Evolutionary conservation across 768 basidiomycete species (phyloP), one percentile per base, ranked within the genome.

Genomic region (Tylopilus vinaceipallidus): DNA sequence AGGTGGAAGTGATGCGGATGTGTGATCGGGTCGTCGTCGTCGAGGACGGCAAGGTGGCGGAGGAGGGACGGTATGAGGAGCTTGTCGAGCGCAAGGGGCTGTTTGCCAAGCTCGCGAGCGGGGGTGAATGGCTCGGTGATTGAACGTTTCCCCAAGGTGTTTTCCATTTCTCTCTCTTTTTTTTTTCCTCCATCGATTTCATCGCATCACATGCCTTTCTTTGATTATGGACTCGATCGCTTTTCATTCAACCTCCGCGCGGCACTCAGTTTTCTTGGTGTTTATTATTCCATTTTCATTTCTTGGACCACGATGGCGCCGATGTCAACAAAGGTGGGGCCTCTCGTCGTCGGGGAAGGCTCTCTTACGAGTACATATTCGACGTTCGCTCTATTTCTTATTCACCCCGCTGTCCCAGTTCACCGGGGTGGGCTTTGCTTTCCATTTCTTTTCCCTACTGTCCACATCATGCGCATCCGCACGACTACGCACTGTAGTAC

Each of bases 11-110:
- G 26, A 98, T 98, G 95, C 77, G 75, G 64, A 82, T 88, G 80
- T 98, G 95, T 69, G 93, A 98, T 67, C 78, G 91, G 29, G 83
- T 98, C 29, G 56, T 97, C 17, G 86, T 95, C 36, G n/a, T n/a
- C n/a, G n/a, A n/a, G n/a, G n/a, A n/a, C n/a, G 95, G 95, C 2
- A 67, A 66, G 51, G 75, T 95, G 19, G 85, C 74, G 17, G 94
- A 97, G 71, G 70, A 91, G 59, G 93, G 93, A 32, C 74, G 75
- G 33, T 95, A 82, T 63, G 83, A 88, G 13, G 72, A 79, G 54
- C 75, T 95, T 50, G 74, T 92, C 69, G 75, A 75, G 58, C 74
- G 69, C 53, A 78, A 75, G 47, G 91, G 91, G 3, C 69, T 85
- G 23, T 92, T 95, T 73, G 81, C 86, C 30, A 77, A 78, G 49